Conservation (phyloP, 371 early-diverging fungal genomes). For the Chytridium lagenaria region DNA sequence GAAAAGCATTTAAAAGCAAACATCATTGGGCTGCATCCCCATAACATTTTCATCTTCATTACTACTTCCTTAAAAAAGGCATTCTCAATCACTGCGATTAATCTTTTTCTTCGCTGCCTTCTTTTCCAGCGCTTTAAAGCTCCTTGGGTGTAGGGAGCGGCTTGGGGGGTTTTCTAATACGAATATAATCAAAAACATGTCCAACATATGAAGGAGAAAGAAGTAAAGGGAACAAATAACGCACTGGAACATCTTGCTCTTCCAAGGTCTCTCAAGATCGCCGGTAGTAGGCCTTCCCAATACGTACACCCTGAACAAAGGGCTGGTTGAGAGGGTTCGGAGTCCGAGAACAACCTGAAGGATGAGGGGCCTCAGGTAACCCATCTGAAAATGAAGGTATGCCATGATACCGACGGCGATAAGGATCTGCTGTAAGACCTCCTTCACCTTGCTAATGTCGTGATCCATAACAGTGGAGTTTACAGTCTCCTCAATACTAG, state of each 20-base stretch:
- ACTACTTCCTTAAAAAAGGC: constrained; percentile 35
- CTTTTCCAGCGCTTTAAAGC: constrained; percentile 52
- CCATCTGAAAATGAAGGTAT: constrained; percentile 87
- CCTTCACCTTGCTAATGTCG: constrained; percentile 79
- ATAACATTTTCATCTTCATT: neutral
- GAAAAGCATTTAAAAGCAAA: no score
- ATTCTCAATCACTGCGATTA: no score
- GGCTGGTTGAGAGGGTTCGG: constrained; percentile 73
- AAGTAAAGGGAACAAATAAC: constrained; percentile 12
- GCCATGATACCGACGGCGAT: constrained; percentile 75
- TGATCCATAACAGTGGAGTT: constrained; percentile 81
- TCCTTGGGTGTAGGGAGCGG: constrained; percentile 49
- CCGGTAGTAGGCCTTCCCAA: constrained; percentile 83
- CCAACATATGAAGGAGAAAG: neutral
- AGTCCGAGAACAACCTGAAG: constrained; percentile 86
- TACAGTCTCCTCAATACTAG: constrained; percentile 46
- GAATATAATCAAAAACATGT: neutral
- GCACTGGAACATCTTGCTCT: constrained; percentile 71
- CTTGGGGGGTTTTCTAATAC: constrained; percentile 12
- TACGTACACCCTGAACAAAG: constrained; percentile 76
- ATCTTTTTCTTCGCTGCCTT: constrained; percentile 57
- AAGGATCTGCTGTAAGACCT: constrained; percentile 71
- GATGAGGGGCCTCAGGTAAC: constrained; percentile 87
- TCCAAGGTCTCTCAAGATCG: constrained; percentile 84
- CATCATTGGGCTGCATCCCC: neutral